Evolutionary conservation across 1,284 basidiomycete genomes (phyloP), one percentile per base, ranked within the genome.

Genomic region (Mycena citricolor): DNA sequence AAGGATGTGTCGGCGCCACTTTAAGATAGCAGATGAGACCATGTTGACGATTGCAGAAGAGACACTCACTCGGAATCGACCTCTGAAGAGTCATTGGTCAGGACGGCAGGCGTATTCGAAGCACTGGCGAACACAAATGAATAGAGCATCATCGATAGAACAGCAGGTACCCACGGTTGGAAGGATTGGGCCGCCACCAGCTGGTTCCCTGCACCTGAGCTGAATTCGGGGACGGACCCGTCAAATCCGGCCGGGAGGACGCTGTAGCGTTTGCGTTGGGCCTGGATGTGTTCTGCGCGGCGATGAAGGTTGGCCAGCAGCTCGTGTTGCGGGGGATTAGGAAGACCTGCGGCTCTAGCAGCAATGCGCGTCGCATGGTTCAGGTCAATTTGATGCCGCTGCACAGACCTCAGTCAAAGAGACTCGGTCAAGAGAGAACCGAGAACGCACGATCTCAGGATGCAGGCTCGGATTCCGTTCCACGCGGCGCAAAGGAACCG

Each of bases 1-100:
- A 51, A 52, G 3, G 28, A 10, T n/a, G 40, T 37, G 26, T 52
- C 51, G 7, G 29, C 12, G 4, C 51, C 51, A 31, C 51, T 52
- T 20, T 43, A 16, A 32, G 20, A 23, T 6, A 8, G 7, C 8
- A 26, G 14, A 38, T 2, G 10, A 35, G 19, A 39, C 5, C 10
- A 13, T 4, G 26, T 6, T 3, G 7, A 14, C 16, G 26, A 28
- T n/a, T 10, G 22, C 13, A 4, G 4, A 14, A 10, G 22, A 7
- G 29, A n/a, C n/a, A 19, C 48, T 10, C 41, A 52, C 51, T 49
- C 47, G n/a, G 25, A 8, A 10, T 29, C 24, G 24, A 52, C n/a
- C 8, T 26, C 13, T 13, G 47, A 38, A 1, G 50, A 52, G 5
- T 34, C n/a, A 5, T 24, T 11, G 19, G 50, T 46, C 5, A 44